phyloP scores from a whole-genome alignment of 2,329 filamentous ascomycete genomes.

The Sarocladium strictum region DNA sequence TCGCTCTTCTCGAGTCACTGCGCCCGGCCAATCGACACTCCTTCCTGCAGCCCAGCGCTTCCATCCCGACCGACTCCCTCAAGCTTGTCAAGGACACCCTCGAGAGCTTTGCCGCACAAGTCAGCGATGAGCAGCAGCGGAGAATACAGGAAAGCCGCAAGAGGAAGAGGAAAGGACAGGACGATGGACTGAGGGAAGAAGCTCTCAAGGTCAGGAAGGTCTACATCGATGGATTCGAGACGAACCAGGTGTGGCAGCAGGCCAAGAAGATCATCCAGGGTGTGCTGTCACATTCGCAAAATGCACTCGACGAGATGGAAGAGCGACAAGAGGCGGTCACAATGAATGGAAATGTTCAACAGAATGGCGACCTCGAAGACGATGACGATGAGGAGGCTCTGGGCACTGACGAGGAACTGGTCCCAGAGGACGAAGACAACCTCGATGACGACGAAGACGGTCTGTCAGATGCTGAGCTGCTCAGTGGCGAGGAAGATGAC shows the following conservation, averaged over 20 bases:
- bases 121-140: conserved; percentile 66
- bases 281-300: conserved; percentile 42
- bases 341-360: conserved; percentile 11
- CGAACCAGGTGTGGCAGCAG: conserved; percentile 91
- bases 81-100: conserved; percentile 74
- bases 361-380: conserved; percentile 6
- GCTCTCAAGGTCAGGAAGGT: conserved; percentile 75
- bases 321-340: conserved; percentile 39
- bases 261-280: conserved; percentile 70
- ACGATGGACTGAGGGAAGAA: conserved; percentile 24
- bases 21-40: conserved; percentile 56
- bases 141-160: conserved; percentile 69
- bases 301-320: conserved; percentile 42
- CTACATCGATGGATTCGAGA: conserved; percentile 80
- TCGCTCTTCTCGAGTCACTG: conserved; percentile 52
- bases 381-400: conserved; percentile 28
- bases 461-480: conserved; percentile 13
- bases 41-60: conserved; percentile 68
- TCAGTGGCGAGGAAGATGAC: conserved; percentile 25
- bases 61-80: conserved; percentile 64
- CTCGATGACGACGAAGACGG: conserved; percentile 17
- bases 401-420: not conserved
- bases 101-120: conserved; percentile 67
- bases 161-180: conserved; percentile 57
- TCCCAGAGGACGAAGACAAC: conserved; percentile 13